These are phyloP conservation scores for Flammula alnicola DNA, from an alignment of 1,284 basidiomycete genomes.

Conservation along the genomic window DNA sequence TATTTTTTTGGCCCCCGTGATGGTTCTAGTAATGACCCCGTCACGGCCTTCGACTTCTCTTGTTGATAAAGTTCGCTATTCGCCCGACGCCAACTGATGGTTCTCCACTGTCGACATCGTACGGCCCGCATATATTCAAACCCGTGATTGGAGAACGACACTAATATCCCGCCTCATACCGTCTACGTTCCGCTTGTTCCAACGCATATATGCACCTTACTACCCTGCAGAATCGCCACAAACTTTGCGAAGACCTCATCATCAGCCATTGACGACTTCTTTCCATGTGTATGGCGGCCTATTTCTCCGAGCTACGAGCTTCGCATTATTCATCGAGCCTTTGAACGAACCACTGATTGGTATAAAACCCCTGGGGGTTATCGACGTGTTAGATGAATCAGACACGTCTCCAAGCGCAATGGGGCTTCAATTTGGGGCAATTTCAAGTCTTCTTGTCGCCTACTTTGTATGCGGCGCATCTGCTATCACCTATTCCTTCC, in stretches of 20 bases:
- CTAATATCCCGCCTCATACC: slow-evolving; percentile 1
- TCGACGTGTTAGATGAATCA: not conserved
- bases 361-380: not conserved
- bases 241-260: not conserved
- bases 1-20: not conserved
- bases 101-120: not conserved
- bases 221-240: not conserved
- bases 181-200: not conserved
- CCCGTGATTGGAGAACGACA: slow-evolving; percentile 7
- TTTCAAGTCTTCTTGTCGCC: slow-evolving; percentile 13
- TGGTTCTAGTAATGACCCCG: too few relatives aligned
- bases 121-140: slow-evolving; percentile 2
- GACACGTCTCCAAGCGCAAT: not conserved
- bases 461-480: slow-evolving; percentile 16
- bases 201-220: slow-evolving; percentile 1
- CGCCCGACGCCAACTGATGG: too few relatives aligned
- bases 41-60: not conserved
- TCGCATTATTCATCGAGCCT: slow-evolving; percentile 1
- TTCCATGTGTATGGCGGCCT: slow-evolving; percentile 2
- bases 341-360: not conserved
- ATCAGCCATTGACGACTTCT: not conserved
- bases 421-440: slow-evolving; percentile 2
- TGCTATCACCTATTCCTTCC: slow-evolving; percentile 43
- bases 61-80: too few relatives aligned
- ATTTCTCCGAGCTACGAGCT: not conserved